Evolutionary conservation across 1,284 basidiomycete species (phyloP), one percentile per base, ranked within the genome.

Genomic region (Cerioporus squamosus): DNA sequence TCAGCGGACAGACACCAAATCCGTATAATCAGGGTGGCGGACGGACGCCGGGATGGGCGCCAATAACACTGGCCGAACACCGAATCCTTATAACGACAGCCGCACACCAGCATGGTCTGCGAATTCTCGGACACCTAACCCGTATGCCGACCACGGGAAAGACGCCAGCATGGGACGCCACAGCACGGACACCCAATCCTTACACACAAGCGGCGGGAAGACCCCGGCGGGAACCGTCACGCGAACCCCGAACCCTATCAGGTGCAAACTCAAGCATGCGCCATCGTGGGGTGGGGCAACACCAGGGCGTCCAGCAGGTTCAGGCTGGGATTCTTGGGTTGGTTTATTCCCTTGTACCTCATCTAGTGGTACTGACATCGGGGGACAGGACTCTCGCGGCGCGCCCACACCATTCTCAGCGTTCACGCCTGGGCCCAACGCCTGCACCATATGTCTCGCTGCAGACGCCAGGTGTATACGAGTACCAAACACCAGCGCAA

Each of bases 201-300:
- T 87, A 87, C 65, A 79, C 72, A 10, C 72, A 75, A 18, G 80
- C 44, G 51, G 40, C 24, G 54, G 78, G 14, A 77, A 78, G 53
- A 87, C 86, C 7, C 87, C 86, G 1, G 82, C 81, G 5, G 85
- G 85, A 82, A 79, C 59, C 80, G 4, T 81, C 82, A 9, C 77
- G 81, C 51, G n/a, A n/a, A 92, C 90, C 17, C 90, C 90, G 3
- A 91, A 91, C 72, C 88, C 89, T 89, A 90, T 66, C 79, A 1
- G 53, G 51, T 18, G 33, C 79, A 1, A 55, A 51, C 20, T 58
- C 71, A 4, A 70, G 74, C 29, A 73, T 6, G 55, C 56, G 14
- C 57, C 68, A 15, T 55, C 64, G 1, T 75, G 70, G 72, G 71
- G 68, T 15, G 72, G 70, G 26, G 70, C 70, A 1, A 77, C 75